Percentiles rank a stretch among this genome's conserved stretches.
These are phyloP conservation scores for Saccharum spontaneum DNA, from an alignment of 176 grass and related monocot species.

Conservation along the genomic window DNA sequence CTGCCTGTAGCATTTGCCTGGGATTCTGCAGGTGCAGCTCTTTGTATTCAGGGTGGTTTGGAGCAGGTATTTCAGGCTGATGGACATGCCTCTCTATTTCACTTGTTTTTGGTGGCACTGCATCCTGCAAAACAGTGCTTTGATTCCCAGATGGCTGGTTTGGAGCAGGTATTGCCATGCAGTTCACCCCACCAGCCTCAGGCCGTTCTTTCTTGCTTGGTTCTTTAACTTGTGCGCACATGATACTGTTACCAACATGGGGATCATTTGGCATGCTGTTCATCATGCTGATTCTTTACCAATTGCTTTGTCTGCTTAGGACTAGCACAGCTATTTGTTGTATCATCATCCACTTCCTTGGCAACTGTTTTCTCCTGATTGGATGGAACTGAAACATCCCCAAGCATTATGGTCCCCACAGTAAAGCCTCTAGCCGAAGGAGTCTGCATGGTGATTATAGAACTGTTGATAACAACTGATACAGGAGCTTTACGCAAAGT, in stretches of 20 bases:
- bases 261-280: conserved; percentile 26
- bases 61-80: too few relatives aligned
- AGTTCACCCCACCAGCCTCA: conserved; percentile 29
- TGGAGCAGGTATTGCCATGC: conserved; percentile 22
- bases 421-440: conserved; percentile 38
- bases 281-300: conserved; percentile 40
- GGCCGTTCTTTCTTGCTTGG: conserved; percentile 40
- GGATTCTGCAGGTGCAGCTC: conserved; percentile 40
- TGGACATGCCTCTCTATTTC: conserved; percentile 55
- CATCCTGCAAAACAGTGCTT: conserved; percentile 21
- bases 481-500: conserved; percentile 16
- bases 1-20: background rate
- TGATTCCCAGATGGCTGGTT: conserved; percentile 33
- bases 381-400: conserved; percentile 21
- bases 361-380: conserved; percentile 28
- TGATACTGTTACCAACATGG: conserved; percentile 39
- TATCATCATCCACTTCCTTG: conserved; percentile 40
- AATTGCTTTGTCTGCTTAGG: conserved; percentile 37
- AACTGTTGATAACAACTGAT: conserved; percentile 28
- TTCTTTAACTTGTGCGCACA: conserved; percentile 50
- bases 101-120: conserved; percentile 38
- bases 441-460: conserved; percentile 27
- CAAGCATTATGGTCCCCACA: conserved; percentile 39
- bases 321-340: conserved; percentile 37
- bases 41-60: too few relatives aligned